Percentiles rank a stretch among this genome's conserved stretches.
phyloP scores from a whole-genome alignment of 139 green algal genomes.

The Chlorella sp. region DNA sequence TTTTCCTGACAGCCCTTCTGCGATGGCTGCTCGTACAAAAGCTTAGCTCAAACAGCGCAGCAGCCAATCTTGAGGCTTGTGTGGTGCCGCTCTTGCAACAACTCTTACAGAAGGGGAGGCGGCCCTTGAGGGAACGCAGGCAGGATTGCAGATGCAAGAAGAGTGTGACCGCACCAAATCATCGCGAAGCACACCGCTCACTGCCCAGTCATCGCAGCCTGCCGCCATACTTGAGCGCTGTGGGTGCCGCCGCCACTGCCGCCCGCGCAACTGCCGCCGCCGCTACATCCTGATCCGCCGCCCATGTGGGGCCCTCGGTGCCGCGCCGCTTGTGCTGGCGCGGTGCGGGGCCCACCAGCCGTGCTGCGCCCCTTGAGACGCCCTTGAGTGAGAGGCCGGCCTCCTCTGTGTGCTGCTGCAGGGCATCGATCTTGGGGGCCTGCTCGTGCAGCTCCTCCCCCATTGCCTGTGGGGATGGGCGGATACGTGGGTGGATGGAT shows the following conservation, averaged over 20 bases:
- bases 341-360: neutral
- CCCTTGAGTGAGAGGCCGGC: neutral
- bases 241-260: neutral
- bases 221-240: too few species aligned
- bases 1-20: too few species aligned
- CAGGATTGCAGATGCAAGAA: too few species aligned
- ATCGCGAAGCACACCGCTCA: too few species aligned
- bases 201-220: too few species aligned
- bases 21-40: too few species aligned
- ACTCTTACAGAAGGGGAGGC: too few species aligned
- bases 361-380: neutral
- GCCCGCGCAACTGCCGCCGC: neutral
- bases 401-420: neutral
- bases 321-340: neutral
- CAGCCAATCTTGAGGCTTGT: too few species aligned
- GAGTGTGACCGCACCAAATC: too few species aligned
- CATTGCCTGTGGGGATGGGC: constrained; percentile 9
- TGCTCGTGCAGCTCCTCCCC: constrained; percentile 31
- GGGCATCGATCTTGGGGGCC: neutral
- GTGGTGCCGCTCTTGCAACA: too few species aligned
- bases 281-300: neutral
- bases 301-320: neutral
- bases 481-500: neutral
- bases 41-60: too few species aligned
- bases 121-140: too few species aligned